A percentile compares a stretch with the other conserved stretches of the same genome.
phyloP scores from a whole-genome alignment of 345 rosid genomes.

The Bretschneidera sinensis region DNA sequence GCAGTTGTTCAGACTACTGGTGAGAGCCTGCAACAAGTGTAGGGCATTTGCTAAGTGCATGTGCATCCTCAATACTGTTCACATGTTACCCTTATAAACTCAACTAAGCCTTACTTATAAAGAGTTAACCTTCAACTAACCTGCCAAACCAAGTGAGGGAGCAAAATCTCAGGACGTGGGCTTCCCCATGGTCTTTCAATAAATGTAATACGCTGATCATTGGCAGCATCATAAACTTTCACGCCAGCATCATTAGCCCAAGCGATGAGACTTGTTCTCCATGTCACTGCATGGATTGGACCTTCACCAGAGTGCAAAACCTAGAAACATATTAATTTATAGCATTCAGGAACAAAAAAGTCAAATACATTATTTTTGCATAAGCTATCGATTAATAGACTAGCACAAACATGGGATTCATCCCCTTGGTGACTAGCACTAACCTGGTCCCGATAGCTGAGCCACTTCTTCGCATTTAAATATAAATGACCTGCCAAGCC shows the following conservation, averaged over 20 bases:
- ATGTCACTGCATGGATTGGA: slow-evolving; percentile 86
- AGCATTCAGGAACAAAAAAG: slow-evolving; percentile 6
- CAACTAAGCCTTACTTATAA: too few relatives aligned
- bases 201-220: slow-evolving; percentile 87
- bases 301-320: slow-evolving; percentile 99
- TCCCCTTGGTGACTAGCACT: too few relatives aligned
- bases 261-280: slow-evolving; percentile 92
- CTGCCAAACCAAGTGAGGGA: slow-evolving; percentile 99
- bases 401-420: too few relatives aligned
- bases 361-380: neutral
- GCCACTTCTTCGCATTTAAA: slow-evolving; percentile 86
- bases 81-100: neutral
- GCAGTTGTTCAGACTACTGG: too few relatives aligned
- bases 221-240: slow-evolving; percentile 90
- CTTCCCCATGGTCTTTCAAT: slow-evolving; percentile 93
- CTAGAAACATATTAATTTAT: slow-evolving; percentile 27
- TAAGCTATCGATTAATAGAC: neutral
- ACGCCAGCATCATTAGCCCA: slow-evolving; percentile 99
- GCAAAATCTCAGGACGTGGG: slow-evolving; percentile 84
- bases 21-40: too few relatives aligned
- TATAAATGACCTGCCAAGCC: slow-evolving; percentile 95
- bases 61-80: too few relatives aligned
- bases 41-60: too few relatives aligned
- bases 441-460: slow-evolving; percentile 92
- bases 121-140: slow-evolving; percentile 38